Conservation (phyloP, 2,329 filamentous ascomycete species). For the Alternaria rosae region DNA sequence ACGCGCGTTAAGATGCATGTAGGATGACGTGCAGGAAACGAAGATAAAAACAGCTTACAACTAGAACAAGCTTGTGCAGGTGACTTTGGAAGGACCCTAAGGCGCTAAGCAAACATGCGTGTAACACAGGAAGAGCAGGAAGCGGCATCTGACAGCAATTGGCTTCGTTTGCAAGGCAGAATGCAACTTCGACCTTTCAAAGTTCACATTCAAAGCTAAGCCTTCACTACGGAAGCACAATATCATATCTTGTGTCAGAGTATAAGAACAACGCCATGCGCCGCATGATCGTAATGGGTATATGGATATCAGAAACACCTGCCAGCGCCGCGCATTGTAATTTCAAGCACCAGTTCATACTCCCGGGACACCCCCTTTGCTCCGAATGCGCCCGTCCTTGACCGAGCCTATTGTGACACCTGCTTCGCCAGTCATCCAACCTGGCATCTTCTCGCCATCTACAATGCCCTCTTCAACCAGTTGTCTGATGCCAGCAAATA, state of each 20-base stretch:
- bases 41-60: not conserved
- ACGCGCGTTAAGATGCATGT: not conserved
- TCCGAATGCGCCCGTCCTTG: constrained; percentile 67
- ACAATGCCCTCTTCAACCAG: constrained; percentile 79
- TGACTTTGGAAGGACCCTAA: not conserved
- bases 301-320: constrained; percentile 30
- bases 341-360: constrained; percentile 18
- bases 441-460: constrained; percentile 80
- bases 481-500: constrained; percentile 80
- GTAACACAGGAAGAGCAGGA: not conserved
- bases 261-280: constrained; percentile 21
- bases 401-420: constrained; percentile 78
- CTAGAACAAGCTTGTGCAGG: not conserved
- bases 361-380: constrained; percentile 36
- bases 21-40: not conserved
- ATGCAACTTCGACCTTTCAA: not conserved
- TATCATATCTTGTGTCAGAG: not conserved
- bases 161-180: not conserved
- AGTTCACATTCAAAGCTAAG: not conserved
- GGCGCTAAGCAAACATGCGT: not conserved
- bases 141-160: not conserved
- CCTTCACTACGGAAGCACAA: not conserved
- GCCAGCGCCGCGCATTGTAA: constrained; percentile 14
- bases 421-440: constrained; percentile 90
- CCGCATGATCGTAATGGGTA: constrained; percentile 32